Evolutionary conservation across 306 rosid species (phyloP), one percentile per base, ranked within the genome.

Genomic region (Castanospermum australe): DNA sequence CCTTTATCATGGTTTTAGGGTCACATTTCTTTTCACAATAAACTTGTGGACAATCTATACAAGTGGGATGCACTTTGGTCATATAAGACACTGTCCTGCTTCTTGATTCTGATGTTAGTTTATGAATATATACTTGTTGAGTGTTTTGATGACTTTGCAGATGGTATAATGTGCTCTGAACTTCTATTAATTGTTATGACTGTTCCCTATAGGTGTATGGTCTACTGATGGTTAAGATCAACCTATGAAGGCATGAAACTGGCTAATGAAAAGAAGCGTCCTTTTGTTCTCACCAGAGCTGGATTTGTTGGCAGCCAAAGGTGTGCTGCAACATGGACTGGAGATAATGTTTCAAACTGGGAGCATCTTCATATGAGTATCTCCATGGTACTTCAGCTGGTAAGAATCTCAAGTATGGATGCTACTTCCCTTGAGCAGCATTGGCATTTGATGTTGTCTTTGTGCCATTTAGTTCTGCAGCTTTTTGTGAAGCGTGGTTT

Each of bases 321-420:
- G 88, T 88, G 89, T 83, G 98, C 98, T 75, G 97, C 98, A 77
- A 94, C 97, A 14, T 92, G 97, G 97, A 94, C 97, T 0, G 98
- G 97, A 17, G 98, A 94, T 82, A 94, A 94, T 87, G 89, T 90
- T 86, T 92, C 98, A 39, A 92, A 76, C 77, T 94, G 97, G 98
- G 98, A 92, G 82, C 97, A 94, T 84, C 91, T 94, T 50, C 97
- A 92, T 86, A 94, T 94, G 98, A 94, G 98, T 85, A 85, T 94
- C 90, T 87, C 97, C 44, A 94, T 94, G 98, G 91, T 87, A 66
- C 92, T 94, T 89, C 97, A 94, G 84, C 81, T 94, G 97, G 97
- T 94, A 89, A 71, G 96, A 68, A 84, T 76, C 28, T 79, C 63
- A 4, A 50, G 59, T 56, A 63, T 47, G 52, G 30, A 21, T 73